Evolutionary conservation across 805 yeast genomes (phyloP).

Genomic region (Wickerhamiella spandovensis): DNA sequence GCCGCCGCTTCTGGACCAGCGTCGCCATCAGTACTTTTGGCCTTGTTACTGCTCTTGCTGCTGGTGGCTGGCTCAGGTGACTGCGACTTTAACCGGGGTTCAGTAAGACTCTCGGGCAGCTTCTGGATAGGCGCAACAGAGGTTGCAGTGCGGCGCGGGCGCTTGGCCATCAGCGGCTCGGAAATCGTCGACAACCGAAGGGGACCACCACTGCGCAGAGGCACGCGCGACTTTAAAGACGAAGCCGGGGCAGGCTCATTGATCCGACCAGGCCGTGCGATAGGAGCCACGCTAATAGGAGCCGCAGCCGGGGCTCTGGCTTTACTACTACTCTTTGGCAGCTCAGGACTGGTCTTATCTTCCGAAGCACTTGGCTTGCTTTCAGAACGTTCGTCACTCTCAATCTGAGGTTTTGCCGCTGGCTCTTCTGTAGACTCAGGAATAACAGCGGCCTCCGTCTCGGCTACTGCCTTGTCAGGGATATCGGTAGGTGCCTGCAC

Average conservation of each 20-base stretch:
- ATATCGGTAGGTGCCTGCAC: background rate
- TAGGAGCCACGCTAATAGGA: background rate
- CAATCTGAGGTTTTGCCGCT: too few species aligned
- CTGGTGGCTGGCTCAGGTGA: background rate
- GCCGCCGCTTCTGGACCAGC: background rate
- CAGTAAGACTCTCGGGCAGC: background rate
- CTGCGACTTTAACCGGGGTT: background rate
- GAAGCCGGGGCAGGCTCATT: background rate
- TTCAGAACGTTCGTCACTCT: too few species aligned
- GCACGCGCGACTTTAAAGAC: background rate
- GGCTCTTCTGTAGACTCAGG: too few species aligned
- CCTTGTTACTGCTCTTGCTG: too few species aligned
- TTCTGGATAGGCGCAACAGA: background rate
- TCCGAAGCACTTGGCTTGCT: too few species aligned
- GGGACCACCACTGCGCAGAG: background rate
- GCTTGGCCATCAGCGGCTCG: background rate
- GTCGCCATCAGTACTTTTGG: too few species aligned
- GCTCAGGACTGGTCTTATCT: too few species aligned
- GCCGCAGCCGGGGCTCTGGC: background rate
- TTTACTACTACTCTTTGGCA: background rate
- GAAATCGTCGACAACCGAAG: background rate
- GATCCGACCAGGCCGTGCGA: background rate
- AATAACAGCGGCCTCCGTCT: too few species aligned
- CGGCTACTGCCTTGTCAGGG: background rate
- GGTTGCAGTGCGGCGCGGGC: background rate